Base-by-base conservation (phyloP, 1,284 basidiomycete genomes). In the Pseudozyma flocculosa region DNA sequence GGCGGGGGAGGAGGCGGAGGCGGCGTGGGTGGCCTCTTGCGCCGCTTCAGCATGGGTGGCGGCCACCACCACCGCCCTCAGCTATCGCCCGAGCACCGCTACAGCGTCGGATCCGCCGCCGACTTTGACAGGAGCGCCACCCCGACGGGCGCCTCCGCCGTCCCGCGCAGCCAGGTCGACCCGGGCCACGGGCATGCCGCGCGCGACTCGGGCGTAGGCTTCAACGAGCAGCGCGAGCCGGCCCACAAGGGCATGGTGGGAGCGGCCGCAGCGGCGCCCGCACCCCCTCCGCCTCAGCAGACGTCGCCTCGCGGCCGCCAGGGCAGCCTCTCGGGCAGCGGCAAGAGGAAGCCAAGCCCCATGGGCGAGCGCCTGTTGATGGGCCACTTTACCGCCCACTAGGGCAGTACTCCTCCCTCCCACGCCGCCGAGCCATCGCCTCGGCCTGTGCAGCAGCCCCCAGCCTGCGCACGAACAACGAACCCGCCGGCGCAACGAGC, bases 311-410 rank as follows among this genome's bases (percentile, higher is more conserved):
- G 65, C 17, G 65, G 65, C n/a, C 46, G 65, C 14, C 57, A 64
- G 51, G 34, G 61, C 4, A 64, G 61, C 54, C 54, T 68, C 38
- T 47, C 53, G 43, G 45, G 54, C 50, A 60, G 40, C 48, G 38
- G 46, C 32, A 67, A 68, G 60, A 53, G 71, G 40, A 61, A 61
- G 52, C 71, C 71, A 2, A 73, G 71, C 52, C 71, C 71, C 1
- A 73, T 73, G 71, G 67, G 71, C 17, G 71, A 73, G 51, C 52
- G 71, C n/a, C 46, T 73, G 21, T 50, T 73, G 11, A 73, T 73
- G 71, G 71, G 71, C 23, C 71, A 73, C 52, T 68, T 70, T 29
- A 70, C 61, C 24, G 67, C 66, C 17, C 63, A 68, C 43, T 71
- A 39, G 49, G 40, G 21, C 29, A 10, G 21, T 47, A 30, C 43